These are phyloP conservation scores for Cucurbita maxima DNA, from an alignment of 306 rosid species.

Conservation along the genomic window DNA sequence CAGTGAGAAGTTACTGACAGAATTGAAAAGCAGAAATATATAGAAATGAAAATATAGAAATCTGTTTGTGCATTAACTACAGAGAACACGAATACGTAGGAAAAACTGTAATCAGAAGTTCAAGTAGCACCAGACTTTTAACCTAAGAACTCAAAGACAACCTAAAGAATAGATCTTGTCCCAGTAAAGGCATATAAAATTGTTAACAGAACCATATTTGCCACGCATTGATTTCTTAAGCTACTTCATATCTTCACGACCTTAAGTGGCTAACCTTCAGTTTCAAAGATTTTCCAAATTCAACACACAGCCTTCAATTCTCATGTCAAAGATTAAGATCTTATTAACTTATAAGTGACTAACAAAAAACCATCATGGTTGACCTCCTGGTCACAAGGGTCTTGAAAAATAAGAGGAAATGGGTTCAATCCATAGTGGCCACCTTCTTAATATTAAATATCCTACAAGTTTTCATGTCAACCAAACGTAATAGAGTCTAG, in stretches of 20 bases:
- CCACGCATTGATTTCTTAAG: neutral
- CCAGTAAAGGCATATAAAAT: too few relatives aligned
- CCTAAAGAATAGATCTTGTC: neutral
- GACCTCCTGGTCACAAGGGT: too few relatives aligned
- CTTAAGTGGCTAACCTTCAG: neutral
- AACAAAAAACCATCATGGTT: neutral
- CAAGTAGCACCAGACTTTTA: neutral
- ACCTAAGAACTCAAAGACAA: neutral
- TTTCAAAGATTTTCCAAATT: neutral
- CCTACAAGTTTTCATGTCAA: too few relatives aligned
- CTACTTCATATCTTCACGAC: slow-evolving; percentile 12
- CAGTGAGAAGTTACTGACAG: neutral
- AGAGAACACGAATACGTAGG: neutral
- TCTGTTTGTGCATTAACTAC: neutral
- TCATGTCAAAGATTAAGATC: neutral
- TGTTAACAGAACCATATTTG: neutral
- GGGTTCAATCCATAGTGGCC: too few relatives aligned
- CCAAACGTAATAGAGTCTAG: too few relatives aligned
- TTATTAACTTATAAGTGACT: neutral
- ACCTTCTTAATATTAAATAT: too few relatives aligned
- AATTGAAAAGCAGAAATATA: neutral
- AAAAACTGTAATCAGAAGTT: neutral
- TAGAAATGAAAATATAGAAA: neutral
- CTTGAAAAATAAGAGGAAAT: too few relatives aligned
- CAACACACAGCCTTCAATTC: neutral